These are phyloP conservation scores for Prunus fruticosa DNA, from an alignment of 306 rosid species.

Conservation along the genomic window DNA sequence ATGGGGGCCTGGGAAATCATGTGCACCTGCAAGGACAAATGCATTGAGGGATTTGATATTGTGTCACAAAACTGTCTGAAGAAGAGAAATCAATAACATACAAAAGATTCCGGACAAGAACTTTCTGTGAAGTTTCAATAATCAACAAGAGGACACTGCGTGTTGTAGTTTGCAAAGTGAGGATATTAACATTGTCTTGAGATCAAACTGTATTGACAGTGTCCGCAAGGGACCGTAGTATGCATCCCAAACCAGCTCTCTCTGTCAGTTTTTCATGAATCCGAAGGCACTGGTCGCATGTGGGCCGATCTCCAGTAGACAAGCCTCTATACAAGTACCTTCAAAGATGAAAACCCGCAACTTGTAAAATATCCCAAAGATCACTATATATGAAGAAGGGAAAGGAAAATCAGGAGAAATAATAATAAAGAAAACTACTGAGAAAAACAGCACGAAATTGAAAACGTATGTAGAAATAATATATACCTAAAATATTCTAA, in stretches of 20 bases:
- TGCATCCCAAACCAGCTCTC: constrained; percentile 95
- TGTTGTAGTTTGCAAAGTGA: constrained; percentile 4
- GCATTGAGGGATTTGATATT: background rate
- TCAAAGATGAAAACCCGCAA: constrained; percentile 1
- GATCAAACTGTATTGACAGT: constrained; percentile 76
- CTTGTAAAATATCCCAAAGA: background rate
- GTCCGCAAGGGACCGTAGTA: constrained; percentile 81
- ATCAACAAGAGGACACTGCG: background rate
- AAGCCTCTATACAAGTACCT: constrained; percentile 96
- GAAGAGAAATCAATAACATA: background rate
- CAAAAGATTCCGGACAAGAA: background rate
- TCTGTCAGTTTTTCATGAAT: constrained; percentile 89
- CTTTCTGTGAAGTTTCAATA: background rate
- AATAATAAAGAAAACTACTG: background rate
- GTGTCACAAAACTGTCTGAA: background rate
- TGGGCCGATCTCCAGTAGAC: constrained; percentile 94
- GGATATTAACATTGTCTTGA: constrained; percentile 6
- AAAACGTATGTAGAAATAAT: background rate
- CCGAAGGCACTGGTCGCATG: constrained; percentile 88
- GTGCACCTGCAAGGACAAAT: background rate
- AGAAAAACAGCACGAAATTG: background rate
- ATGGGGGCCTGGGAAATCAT: background rate
- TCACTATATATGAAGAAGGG: background rate
- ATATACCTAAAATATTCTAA: background rate
- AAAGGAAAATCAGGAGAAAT: background rate